Conservation (phyloP, 164 flowering plant species). For the Chimonanthus salicifolius region DNA sequence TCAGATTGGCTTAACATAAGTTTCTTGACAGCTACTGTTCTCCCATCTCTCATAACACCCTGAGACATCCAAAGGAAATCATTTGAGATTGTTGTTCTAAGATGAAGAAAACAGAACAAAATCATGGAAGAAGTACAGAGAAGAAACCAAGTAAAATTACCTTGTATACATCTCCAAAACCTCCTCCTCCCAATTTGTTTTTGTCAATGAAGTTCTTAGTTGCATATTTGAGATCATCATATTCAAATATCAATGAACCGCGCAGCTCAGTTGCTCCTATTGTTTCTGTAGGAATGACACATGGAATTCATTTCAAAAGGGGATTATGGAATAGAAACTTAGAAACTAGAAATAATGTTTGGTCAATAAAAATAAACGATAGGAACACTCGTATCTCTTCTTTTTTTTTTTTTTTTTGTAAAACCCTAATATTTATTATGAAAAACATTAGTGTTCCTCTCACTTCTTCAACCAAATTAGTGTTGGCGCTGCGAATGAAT, state of each 20-base stretch:
- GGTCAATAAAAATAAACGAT: too few species aligned
- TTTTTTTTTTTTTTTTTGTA: too few species aligned
- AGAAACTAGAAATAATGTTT: too few species aligned
- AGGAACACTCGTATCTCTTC: too few species aligned
- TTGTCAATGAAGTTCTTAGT: slow-evolving; percentile 42
- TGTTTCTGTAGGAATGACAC: background rate
- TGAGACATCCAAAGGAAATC: background rate
- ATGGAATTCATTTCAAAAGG: background rate
- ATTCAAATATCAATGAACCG: slow-evolving; percentile 36
- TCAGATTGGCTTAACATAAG: background rate
- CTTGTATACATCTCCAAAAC: slow-evolving; percentile 60
- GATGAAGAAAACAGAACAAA: background rate
- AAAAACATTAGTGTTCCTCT: too few species aligned
- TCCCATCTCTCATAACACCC: slow-evolving; percentile 5
- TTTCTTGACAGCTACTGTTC: slow-evolving; percentile 6
- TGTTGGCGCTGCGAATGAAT: too few species aligned
- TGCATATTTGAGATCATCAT: slow-evolving; percentile 39
- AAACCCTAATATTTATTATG: too few species aligned
- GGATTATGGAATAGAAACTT: too few species aligned
- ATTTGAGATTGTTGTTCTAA: background rate
- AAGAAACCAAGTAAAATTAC: slow-evolving; percentile 20
- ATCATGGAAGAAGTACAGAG: background rate
- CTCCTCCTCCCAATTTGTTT: slow-evolving; percentile 53
- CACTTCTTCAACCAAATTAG: too few species aligned
- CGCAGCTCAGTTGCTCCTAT: slow-evolving; percentile 27